Conservation (phyloP, 2,329 filamentous ascomycete species). For the Rosellinia necatrix region DNA sequence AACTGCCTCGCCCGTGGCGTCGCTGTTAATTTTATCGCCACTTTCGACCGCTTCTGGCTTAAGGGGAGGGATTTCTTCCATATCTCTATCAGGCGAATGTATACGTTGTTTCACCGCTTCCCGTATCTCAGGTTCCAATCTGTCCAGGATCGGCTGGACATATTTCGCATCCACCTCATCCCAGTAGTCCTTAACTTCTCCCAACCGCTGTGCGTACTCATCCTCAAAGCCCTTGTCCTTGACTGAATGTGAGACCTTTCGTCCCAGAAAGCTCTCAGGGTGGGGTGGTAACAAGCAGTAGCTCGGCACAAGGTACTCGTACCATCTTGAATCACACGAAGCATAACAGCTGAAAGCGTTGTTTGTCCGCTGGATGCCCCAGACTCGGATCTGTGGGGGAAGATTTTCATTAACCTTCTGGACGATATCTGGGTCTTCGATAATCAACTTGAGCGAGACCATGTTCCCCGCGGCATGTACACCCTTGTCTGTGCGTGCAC, state of each 20-base stretch:
- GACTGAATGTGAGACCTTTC: slow-evolving; percentile 78
- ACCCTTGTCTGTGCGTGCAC: slow-evolving; percentile 95
- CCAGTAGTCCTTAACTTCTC: slow-evolving; percentile 84
- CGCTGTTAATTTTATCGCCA: slow-evolving; percentile 16
- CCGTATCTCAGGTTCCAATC: slow-evolving; percentile 66
- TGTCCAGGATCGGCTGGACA: slow-evolving; percentile 71
- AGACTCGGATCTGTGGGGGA: slow-evolving; percentile 87
- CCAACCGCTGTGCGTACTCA: slow-evolving; percentile 69
- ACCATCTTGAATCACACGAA: slow-evolving; percentile 91
- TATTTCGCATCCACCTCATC: slow-evolving; percentile 77
- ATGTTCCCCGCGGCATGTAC: slow-evolving; percentile 96
- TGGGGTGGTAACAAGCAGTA: slow-evolving; percentile 93
- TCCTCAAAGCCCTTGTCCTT: slow-evolving; percentile 75
- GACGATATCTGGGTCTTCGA: slow-evolving; percentile 86
- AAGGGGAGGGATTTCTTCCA: slow-evolving; percentile 18
- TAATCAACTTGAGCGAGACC: slow-evolving; percentile 92
- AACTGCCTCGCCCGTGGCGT: slow-evolving; percentile 1
- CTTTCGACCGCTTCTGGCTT: slow-evolving; percentile 15
- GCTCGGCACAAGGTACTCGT: slow-evolving; percentile 95
- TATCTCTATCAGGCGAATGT: slow-evolving; percentile 45
- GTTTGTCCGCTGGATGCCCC: slow-evolving; percentile 89
- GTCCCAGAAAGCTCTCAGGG: slow-evolving; percentile 82
- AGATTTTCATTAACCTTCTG: slow-evolving; percentile 88
- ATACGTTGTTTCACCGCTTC: slow-evolving; percentile 67
- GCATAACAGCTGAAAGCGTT: slow-evolving; percentile 95